Conservation (phyloP, 108 stramenopile species). For the Epipyxis sp. region DNA sequence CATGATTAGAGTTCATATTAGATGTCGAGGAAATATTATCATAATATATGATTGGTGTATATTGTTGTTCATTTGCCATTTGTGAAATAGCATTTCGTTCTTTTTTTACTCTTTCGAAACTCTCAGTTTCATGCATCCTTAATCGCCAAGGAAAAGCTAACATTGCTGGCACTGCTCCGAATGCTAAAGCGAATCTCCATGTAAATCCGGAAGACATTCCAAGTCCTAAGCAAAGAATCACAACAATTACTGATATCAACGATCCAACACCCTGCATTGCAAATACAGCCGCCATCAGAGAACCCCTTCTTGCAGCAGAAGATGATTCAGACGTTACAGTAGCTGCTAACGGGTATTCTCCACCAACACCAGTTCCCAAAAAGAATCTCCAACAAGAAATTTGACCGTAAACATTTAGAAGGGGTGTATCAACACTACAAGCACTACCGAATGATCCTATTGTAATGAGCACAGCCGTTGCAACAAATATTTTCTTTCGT, state of each 20-base stretch:
- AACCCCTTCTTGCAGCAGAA: conserved; percentile 40
- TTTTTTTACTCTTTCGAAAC: neutral
- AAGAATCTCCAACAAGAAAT: conserved; percentile 47
- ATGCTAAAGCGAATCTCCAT: conserved; percentile 35
- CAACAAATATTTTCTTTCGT: conserved; percentile 22
- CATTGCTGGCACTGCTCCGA: conserved; percentile 31
- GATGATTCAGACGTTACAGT: conserved; percentile 41
- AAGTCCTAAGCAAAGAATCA: neutral
- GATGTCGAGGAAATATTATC: neutral
- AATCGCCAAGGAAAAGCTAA: conserved; percentile 31
- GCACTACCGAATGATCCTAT: conserved; percentile 19
- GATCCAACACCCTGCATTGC: conserved; percentile 59
- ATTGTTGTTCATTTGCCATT: neutral
- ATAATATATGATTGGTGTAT: neutral
- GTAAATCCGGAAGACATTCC: conserved; percentile 7
- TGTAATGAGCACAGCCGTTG: conserved; percentile 3
- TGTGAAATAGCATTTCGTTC: neutral
- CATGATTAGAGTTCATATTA: neutral
- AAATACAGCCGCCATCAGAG: conserved; percentile 41
- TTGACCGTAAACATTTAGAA: conserved; percentile 35
- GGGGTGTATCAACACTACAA: neutral
- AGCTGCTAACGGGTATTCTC: conserved; percentile 62
- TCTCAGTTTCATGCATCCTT: conserved; percentile 25
- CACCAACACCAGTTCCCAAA: conserved; percentile 58
- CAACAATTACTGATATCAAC: conserved; percentile 19